Evolutionary conservation across 352 stramenopile species (phyloP), one percentile per base, ranked within the genome.

Genomic region (Phytophthora citrophthora): DNA sequence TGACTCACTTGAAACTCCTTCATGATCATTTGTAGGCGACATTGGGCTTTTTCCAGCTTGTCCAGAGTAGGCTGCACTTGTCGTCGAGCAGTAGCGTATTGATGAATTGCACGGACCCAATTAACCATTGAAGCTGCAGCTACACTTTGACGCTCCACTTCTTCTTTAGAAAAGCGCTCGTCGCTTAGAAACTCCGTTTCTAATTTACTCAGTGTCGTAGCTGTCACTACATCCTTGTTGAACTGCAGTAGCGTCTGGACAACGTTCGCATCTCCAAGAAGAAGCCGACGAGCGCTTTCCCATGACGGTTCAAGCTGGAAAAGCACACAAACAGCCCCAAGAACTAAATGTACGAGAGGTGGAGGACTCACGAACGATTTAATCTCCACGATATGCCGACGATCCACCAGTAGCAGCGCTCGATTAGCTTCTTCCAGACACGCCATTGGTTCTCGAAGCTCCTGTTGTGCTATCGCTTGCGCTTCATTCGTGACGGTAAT

Each of bases 321-420:
- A 39, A 94, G 48, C 3, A 91, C 79, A 54, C 86, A 93, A 12
- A 94, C 78, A 0, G 83, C 86, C 6, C 90, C 83, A 2, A 94
- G 41, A 2, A 91, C 83, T 10, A 92, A 58, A 31, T 92, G 83
- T 2, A 94, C 86, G 0, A 94, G 61, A 13, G 83, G 65, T 4
- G 86, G 86, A 4, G 86, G 86, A 31, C 62, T 91, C 11, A 80
- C 87, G 36, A 94, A 94, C 52, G 86, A 92, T 64, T 94, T 94
- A 71, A 94, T 90, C 65, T 94, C 86, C 26, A 90, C 70, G 27
- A 94, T 90, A 47, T 92, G 85, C 1, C 80, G 76, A 53, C 87
- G 81, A 38, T 94, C 83, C 16, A 94, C 81, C 31, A 86, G 54
- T 18, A 89, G 29, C 2, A 94, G 63, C 0, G 80, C 77, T 0